phyloP scores from a whole-genome alignment of 345 rosid species.

The Eucalyptus camaldulensis region DNA sequence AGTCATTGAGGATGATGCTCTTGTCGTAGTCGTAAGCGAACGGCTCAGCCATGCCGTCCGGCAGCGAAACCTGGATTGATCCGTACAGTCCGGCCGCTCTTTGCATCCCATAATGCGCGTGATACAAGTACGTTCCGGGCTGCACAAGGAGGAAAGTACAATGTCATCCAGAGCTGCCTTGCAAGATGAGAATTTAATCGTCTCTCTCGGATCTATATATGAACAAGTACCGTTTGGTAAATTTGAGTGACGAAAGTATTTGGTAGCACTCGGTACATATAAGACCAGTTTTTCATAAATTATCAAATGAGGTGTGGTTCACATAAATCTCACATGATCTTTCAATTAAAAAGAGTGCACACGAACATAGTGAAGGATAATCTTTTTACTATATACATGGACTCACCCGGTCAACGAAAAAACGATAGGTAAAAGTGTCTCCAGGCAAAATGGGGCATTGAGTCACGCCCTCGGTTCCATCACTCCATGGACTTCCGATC shows the following conservation, averaged over 20 bases:
- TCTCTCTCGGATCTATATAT: background rate
- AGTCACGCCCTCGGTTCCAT: slow-evolving; percentile 70
- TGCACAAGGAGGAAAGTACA: background rate
- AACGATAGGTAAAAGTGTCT: slow-evolving; percentile 50
- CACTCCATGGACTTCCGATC: slow-evolving; percentile 77
- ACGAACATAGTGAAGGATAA: background rate
- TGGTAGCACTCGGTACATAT: background rate
- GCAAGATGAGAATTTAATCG: background rate
- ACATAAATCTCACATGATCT: background rate
- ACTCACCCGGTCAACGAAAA: slow-evolving; percentile 68
- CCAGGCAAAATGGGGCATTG: slow-evolving; percentile 78
- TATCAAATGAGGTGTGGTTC: background rate
- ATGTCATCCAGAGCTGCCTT: background rate
- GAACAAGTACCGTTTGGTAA: background rate
- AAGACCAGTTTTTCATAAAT: background rate
- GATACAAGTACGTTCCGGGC: slow-evolving; percentile 84
- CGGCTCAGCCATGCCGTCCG: slow-evolving; percentile 40
- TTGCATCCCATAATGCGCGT: slow-evolving; percentile 89
- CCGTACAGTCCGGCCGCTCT: slow-evolving; percentile 64
- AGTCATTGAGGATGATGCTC: slow-evolving; percentile 60
- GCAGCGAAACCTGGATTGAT: slow-evolving; percentile 42
- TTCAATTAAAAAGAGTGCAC: background rate
- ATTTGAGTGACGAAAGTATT: background rate
- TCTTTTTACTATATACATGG: background rate
- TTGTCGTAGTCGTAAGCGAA: slow-evolving; percentile 49